Evolutionary conservation across 140 eudicot genomes (phyloP), one percentile per base, ranked within the genome.

Genomic region (Bidens hawaiensis): DNA sequence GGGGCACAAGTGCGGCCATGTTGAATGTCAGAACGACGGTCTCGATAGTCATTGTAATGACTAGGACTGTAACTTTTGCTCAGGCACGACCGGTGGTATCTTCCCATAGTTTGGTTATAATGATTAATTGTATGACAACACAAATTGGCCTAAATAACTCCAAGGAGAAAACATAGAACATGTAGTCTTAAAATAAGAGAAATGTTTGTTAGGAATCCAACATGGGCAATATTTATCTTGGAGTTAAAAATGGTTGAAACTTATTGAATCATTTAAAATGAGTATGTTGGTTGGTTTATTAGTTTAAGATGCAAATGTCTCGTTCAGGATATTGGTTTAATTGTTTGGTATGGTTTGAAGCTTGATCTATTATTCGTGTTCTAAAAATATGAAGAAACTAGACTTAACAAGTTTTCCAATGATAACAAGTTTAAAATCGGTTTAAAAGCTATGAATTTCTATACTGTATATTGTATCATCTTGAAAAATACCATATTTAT

Each of bases 1-100:
- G 33, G 88, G 75, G n/a, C 83, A 79, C 78, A 46, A 87, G 96
- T 30, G 96, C 69, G 30, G 69, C 10, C 84, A 26, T 82, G 88
- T 47, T 78, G 80, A 2, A 75, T 71, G 73, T 57, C 30, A 7
- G 79, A 19, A 40, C 78, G 68, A 50, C 62, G 82, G 63, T 64
- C 67, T 40, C 68, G 71, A 21, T 9, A 36, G 41, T 50, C 64
- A 9, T 62, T 30, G 24, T 41, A 34, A 27, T 65, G 62, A 55
- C 84, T 70, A 14, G 76, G 81, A 61, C 81, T 76, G 69, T 61
- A 52, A 33, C 71, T 71, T 71, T 58, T 62, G 66, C 89, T 82
- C 25, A 85, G 50, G 74, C 76, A 73, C n/a, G 70, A 64, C 60
- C 70, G 28, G 55, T 76, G 73, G 76, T 69, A 65, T 57, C 87